A percentile compares a stretch with the other conserved stretches of the same genome.
phyloP scores from a whole-genome alignment of 257 asterid genomes.

The Datura wrightii region DNA sequence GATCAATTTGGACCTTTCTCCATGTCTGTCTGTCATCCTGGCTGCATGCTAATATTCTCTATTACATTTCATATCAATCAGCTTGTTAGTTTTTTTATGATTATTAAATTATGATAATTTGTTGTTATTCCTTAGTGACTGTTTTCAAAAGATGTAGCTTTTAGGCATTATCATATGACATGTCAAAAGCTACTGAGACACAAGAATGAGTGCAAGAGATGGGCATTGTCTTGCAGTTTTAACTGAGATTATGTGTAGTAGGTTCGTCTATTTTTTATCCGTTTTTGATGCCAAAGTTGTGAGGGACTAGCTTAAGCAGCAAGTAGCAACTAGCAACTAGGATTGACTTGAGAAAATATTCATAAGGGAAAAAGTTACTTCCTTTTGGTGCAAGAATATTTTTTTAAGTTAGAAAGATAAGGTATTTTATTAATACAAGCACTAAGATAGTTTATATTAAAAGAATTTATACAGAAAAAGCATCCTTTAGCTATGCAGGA shows the following conservation, averaged over 20 bases:
- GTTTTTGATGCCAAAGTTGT: slow-evolving; percentile 11
- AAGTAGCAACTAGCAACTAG: not conserved
- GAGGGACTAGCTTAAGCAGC: not conserved
- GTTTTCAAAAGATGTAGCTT: not conserved
- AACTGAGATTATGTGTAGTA: slow-evolving; percentile 1
- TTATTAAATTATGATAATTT: not conserved
- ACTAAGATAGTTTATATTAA: not conserved
- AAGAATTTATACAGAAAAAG: not conserved
- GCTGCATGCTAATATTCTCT: not conserved
- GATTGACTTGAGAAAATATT: slow-evolving; percentile 19
- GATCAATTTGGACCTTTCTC: not conserved
- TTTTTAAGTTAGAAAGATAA: not conserved
- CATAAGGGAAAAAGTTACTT: slow-evolving; percentile 6
- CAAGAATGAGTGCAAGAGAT: not conserved
- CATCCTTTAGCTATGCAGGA: not conserved
- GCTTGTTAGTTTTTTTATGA: slow-evolving; percentile 21
- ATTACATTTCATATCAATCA: not conserved
- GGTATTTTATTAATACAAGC: not conserved
- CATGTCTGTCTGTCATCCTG: not conserved
- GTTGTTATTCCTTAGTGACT: not conserved
- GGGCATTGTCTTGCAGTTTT: not conserved
- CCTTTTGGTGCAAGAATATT: not conserved
- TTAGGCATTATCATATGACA: not conserved
- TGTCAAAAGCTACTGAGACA: not conserved
- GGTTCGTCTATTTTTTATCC: not conserved